Base-by-base conservation (phyloP, 2,329 filamentous ascomycete genomes). In the Elsinoe ampelina region DNA sequence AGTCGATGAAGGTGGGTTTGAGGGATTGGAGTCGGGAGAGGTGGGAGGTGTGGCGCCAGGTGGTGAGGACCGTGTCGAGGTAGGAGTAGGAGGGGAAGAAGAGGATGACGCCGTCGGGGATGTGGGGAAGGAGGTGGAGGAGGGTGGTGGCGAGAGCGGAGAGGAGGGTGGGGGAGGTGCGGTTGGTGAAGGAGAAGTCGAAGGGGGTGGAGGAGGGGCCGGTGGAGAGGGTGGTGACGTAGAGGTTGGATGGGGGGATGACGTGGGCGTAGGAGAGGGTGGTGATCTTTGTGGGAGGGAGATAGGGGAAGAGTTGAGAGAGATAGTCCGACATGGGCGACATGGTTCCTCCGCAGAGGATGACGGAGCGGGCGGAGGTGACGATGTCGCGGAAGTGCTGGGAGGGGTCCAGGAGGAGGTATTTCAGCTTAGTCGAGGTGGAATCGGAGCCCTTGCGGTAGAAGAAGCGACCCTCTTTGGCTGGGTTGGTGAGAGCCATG, bases 21-120 rank as follows among this genome's bases (percentile, higher is more conserved):
- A 61, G 11, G 2, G 51, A 41, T 30, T 61, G 41, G 7, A 67
- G 57, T 3, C 61, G 51, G 0, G 61, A 52, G 22, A 72, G 69
- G 10, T 71, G 64, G 52, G 72, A 73, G 5, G 72, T 70, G 0
- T 76, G 70, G 57, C 72, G 71, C 76, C 76, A 78, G 0, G 65
- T 63, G 4, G 62, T 60, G 10, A 72, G 63, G 5, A 95, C 88
- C 47, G 84, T 81, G 50, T 90, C 84, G 0, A 98, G 80, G 68
- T 95, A 97, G 8, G 86, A 81, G 69, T 98, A 97, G 70, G 90
- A 95, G 1, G 93, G 91, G 64, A 98, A 97, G 75, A 98, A 98
- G 0, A 91, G 84, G 0, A 98, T 89, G 1, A 96, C 81, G 1
- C 93, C 93, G 63, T 96, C 91, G 0, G 89, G 89, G 0, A 96